Evolutionary conservation across 148 eudicot genomes (phyloP).

Genomic region (Nepenthes mirabilis): DNA sequence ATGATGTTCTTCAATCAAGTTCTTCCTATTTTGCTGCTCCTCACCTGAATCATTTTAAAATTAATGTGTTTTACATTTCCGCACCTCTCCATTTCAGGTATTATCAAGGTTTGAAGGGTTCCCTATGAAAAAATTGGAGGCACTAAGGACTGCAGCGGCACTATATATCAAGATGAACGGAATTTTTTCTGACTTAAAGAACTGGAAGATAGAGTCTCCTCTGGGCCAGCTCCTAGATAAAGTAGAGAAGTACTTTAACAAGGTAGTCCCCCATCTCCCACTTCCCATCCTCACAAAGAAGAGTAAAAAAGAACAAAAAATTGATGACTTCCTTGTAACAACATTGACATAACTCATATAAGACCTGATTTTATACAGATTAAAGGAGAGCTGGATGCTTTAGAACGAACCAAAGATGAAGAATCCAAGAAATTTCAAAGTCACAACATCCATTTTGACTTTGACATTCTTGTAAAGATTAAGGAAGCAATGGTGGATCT

Average conservation of each 20-base stretch:
- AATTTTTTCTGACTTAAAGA: slow-evolving; percentile 42
- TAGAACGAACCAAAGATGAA: slow-evolving; percentile 89
- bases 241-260: slow-evolving; percentile 74
- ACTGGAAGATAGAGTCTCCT: slow-evolving; percentile 79
- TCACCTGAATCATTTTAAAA: neutral
- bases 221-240: slow-evolving; percentile 55
- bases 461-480: slow-evolving; percentile 57
- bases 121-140: slow-evolving; percentile 76
- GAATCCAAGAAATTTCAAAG: slow-evolving; percentile 74
- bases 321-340: neutral
- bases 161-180: slow-evolving; percentile 57
- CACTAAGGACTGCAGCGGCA: slow-evolving; percentile 84
- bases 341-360: slow-evolving; percentile 3
- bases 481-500: slow-evolving; percentile 89
- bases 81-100: slow-evolving; percentile 26
- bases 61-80: neutral
- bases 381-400: slow-evolving; percentile 62
- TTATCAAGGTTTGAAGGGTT: slow-evolving; percentile 85
- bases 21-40: neutral
- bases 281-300: neutral
- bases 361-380: slow-evolving; percentile 29
- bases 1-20: neutral
- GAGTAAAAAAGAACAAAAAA: neutral
- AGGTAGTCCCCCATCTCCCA: slow-evolving; percentile 33
- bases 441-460: slow-evolving; percentile 84